Percentiles rank a stretch among this genome's conserved stretches.
These are phyloP conservation scores for Chaetomiaceae sp. DNA, from an alignment of 2,329 filamentous ascomycete genomes.

Conservation along the genomic window DNA sequence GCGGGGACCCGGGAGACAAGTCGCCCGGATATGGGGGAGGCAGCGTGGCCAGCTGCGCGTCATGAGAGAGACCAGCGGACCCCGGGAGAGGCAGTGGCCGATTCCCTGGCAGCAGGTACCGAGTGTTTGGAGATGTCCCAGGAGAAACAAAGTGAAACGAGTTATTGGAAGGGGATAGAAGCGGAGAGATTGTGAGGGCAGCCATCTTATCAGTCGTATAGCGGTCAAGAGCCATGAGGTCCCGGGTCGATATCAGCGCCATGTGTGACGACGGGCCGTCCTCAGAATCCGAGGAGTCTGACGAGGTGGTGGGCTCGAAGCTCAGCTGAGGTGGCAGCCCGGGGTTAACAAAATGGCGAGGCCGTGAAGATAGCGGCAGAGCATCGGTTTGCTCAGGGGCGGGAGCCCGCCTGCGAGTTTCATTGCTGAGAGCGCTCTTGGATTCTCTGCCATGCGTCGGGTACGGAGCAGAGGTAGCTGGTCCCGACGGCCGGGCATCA, in stretches of 20 bases:
- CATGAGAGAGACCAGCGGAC: slow-evolving; percentile 13
- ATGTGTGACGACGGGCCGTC: slow-evolving; percentile 33
- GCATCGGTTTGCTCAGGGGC: slow-evolving; percentile 9
- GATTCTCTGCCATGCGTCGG: slow-evolving; percentile 12
- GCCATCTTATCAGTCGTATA: slow-evolving; percentile 35
- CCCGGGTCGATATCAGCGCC: slow-evolving; percentile 48
- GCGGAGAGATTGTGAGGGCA: slow-evolving; percentile 36
- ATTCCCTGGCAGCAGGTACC: slow-evolving; percentile 32
- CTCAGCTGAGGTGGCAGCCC: slow-evolving; percentile 5
- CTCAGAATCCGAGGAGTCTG: slow-evolving; percentile 31
- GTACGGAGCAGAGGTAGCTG: slow-evolving; percentile 17
- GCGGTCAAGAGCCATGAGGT: slow-evolving; percentile 44
- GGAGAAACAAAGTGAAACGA: slow-evolving; percentile 35
- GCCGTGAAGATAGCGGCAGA: slow-evolving; percentile 4
- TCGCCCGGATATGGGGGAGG: slow-evolving; percentile 21
- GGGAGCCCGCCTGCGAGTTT: slow-evolving; percentile 5
- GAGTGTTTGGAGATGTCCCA: slow-evolving; percentile 28
- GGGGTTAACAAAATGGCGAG: slow-evolving; percentile 14
- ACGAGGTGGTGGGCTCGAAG: slow-evolving; percentile 31
- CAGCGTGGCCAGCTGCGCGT: slow-evolving; percentile 27
- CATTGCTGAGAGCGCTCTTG: slow-evolving; percentile 8
- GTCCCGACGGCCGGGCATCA: slow-evolving; percentile 26
- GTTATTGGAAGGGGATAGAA: slow-evolving; percentile 31
- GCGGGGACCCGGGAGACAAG: slow-evolving; percentile 21
- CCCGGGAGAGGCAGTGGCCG: slow-evolving; percentile 27